phyloP scores from a whole-genome alignment of 2,329 filamentous ascomycete species.

The Hymenoscyphus infarciens region DNA sequence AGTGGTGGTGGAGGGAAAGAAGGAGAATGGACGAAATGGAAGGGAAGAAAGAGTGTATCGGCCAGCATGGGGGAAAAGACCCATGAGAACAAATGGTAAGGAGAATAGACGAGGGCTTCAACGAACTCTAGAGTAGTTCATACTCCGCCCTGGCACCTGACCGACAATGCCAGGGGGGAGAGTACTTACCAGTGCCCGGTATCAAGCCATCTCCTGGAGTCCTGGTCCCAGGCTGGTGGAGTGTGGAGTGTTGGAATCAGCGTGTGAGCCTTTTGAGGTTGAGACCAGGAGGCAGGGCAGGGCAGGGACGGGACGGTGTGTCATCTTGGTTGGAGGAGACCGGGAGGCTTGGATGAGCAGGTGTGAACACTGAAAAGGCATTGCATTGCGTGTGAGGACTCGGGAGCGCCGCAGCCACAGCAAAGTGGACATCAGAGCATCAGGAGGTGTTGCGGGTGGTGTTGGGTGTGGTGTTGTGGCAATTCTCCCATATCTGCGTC shows the following conservation, averaged over 20 bases:
- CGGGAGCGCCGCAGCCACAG: background rate
- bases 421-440: background rate
- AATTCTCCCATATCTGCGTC: background rate
- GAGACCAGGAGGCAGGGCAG: background rate
- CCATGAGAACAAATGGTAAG: background rate
- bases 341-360: background rate
- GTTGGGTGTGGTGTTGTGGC: constrained; percentile 2
- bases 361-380: background rate
- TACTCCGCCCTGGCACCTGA: too few species aligned
- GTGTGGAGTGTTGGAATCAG: too few species aligned
- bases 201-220: too few species aligned
- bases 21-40: constrained; percentile 21
- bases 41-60: constrained; percentile 13
- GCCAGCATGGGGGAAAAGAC: constrained; percentile 1
- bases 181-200: too few species aligned
- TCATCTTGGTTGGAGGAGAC: background rate
- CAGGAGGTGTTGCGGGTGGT: too few species aligned
- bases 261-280: too few species aligned
- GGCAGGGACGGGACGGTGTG: background rate
- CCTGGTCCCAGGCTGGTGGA: too few species aligned
- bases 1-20: constrained; percentile 16
- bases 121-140: too few species aligned
- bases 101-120: background rate
- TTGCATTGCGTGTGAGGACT: constrained; percentile 2
- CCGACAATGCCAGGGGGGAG: too few species aligned